Base-by-base conservation (phyloP, 2,329 filamentous ascomycete species). In the Fusarium sp. region DNA sequence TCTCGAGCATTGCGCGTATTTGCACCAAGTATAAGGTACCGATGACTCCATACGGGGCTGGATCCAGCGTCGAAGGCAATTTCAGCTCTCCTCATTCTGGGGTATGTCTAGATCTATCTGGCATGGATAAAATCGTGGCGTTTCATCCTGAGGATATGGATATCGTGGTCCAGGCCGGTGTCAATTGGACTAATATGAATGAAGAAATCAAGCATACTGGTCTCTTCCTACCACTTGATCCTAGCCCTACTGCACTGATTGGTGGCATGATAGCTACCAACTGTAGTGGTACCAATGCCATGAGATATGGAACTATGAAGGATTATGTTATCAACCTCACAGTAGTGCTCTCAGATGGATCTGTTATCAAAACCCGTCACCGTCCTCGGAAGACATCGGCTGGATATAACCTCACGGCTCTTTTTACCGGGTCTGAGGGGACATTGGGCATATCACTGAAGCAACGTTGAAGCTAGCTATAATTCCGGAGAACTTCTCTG, bases 1-100 rank as follows among this genome's bases (percentile, higher is more conserved):
- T 94, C 6, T 89, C 88, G 0, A 79, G 84, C 42, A 89, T 94
- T 64, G 91, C 90, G 8, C 87, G 86, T 74, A 83, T 91, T 34
- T 94, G 92, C 79, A 83, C 87, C 77, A 88, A 87, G 71, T 87
- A 90, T 79, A 87, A 83, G 39, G 88, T 94, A 52, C 92, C 92
- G 9, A 93, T 94, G 86, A 93, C 93, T 3, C 90, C 91, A 1
- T 95, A 93, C 78, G 93, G 91, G 6, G 94, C 93, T 10, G 93
- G 93, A 18, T 91, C 91, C 0, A 93, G 89, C 73, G 84, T 94
- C 1, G 92, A 94, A 79, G 92, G 89, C 45, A 93, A 93, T 77
- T 93, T 93, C 78, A 89, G 90, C 4, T 89, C 91, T 9, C 91
- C 91, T 0, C 86, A 87, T 73, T 90, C 90, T 2, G 92, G 92